These are phyloP conservation scores for Herpetospermum pedunculosum DNA, from an alignment of 306 rosid genomes.

Conservation along the genomic window DNA sequence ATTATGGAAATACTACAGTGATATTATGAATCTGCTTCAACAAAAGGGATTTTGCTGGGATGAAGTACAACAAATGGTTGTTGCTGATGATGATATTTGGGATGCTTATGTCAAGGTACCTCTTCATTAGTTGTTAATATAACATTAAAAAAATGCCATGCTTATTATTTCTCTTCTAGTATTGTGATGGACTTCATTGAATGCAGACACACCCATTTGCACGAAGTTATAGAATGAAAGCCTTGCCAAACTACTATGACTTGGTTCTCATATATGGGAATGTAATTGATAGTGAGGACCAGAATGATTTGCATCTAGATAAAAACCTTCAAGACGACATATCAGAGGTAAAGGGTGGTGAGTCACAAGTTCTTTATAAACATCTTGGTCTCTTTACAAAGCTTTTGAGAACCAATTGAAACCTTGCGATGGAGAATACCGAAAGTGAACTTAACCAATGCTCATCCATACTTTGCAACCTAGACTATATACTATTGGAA, in stretches of 20 bases:
- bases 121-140: neutral
- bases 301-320: constrained; percentile 24
- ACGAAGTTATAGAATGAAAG: constrained; percentile 49
- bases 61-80: constrained; percentile 42
- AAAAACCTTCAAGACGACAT: constrained; percentile 24
- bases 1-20: constrained; percentile 46
- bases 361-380: constrained; percentile 18
- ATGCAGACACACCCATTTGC: constrained; percentile 53
- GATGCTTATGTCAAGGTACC: constrained; percentile 57
- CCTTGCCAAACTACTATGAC: constrained; percentile 52
- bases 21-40: constrained; percentile 33
- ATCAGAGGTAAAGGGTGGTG: constrained; percentile 35
- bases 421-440: neutral
- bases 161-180: neutral
- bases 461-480: neutral
- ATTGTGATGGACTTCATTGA: neutral
- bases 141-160: neutral
- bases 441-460: neutral
- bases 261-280: constrained; percentile 48
- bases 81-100: constrained; percentile 58
- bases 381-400: neutral
- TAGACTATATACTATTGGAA: neutral
- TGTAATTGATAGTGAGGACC: constrained; percentile 24
- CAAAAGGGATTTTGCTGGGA: constrained; percentile 56
- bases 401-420: neutral